Conservation (phyloP, 2,329 filamentous ascomycete species). For the Diaporthe batatas region DNA sequence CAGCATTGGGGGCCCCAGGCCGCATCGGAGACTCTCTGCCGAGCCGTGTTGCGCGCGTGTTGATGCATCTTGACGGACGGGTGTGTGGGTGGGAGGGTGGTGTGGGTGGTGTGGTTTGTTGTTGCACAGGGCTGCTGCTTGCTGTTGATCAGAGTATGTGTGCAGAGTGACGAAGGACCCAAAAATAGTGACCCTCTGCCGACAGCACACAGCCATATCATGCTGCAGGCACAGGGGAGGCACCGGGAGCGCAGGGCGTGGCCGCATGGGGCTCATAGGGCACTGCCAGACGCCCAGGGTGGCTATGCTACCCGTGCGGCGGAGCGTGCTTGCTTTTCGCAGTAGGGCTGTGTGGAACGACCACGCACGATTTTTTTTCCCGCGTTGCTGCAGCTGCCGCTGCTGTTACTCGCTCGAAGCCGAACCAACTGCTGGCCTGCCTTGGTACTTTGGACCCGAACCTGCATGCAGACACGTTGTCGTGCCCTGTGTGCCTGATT, state of each 20-base stretch:
- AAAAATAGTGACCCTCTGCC: conserved; percentile 37
- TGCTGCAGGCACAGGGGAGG: not conserved
- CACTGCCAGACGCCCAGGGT: conserved; percentile 26
- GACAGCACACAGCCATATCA: not conserved
- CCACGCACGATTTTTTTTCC: not conserved
- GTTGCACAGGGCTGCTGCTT: not conserved
- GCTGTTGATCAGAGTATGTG: not conserved
- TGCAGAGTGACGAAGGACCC: not conserved
- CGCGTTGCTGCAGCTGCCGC: not conserved
- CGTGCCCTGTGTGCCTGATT: conserved; percentile 14
- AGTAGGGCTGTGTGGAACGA: conserved; percentile 38
- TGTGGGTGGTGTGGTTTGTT: not conserved
- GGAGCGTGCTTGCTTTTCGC: conserved; percentile 32
- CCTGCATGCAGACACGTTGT: conserved; percentile 33
- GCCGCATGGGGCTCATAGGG: not conserved
- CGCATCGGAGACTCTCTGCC: conserved; percentile 33
- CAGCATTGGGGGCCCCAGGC: conserved; percentile 27
- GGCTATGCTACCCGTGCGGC: conserved; percentile 38
- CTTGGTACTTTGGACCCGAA: not conserved
- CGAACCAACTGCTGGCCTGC: not conserved
- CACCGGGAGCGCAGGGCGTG: too few species aligned
- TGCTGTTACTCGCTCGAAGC: not conserved
- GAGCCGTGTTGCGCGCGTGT: conserved; percentile 10
- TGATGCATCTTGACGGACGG: not conserved
- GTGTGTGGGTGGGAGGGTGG: not conserved